phyloP scores from a whole-genome alignment of 2,329 filamentous ascomycete genomes.

The Cercospora zeae-maydis region DNA sequence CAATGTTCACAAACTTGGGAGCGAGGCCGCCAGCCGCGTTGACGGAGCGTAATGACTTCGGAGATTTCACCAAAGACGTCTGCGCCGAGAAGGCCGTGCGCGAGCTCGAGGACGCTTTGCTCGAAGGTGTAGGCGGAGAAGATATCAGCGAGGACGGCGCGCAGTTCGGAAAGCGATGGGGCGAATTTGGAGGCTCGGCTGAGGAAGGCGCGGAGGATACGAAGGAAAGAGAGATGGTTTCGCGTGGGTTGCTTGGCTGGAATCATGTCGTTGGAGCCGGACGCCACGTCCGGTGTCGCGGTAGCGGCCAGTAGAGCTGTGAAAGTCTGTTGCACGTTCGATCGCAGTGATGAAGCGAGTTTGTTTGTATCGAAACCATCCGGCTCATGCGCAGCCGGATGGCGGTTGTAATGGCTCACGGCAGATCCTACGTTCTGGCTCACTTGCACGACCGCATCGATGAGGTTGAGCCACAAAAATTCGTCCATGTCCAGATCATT shows the following conservation, averaged over 20 bases:
- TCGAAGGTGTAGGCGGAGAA: slow-evolving; percentile 96
- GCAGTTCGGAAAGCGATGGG: slow-evolving; percentile 81
- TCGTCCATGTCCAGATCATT: slow-evolving; percentile 59
- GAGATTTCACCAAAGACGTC: slow-evolving; percentile 83
- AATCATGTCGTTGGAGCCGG: slow-evolving; percentile 7
- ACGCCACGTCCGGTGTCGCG: slow-evolving; percentile 46
- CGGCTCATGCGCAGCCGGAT: slow-evolving; percentile 30
- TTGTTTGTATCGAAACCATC: slow-evolving; percentile 54
- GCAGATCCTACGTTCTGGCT: slow-evolving; percentile 42
- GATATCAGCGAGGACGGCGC: slow-evolving; percentile 79
- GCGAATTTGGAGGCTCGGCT: slow-evolving; percentile 75
- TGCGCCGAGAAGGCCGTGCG: slow-evolving; percentile 80
- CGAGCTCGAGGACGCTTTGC: slow-evolving; percentile 75
- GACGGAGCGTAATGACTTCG: slow-evolving; percentile 68
- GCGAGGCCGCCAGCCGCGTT: slow-evolving; percentile 83
- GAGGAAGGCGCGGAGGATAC: slow-evolving; percentile 84
- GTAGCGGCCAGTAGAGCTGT: slow-evolving; percentile 78
- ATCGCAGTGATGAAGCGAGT: slow-evolving; percentile 66
- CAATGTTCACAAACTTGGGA: slow-evolving; percentile 88
- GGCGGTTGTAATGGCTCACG: slow-evolving; percentile 29
- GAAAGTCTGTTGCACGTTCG: slow-evolving; percentile 84
- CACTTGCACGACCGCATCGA: slow-evolving; percentile 58
- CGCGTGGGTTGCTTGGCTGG: slow-evolving; percentile 22
- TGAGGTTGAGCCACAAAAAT: slow-evolving; percentile 62
- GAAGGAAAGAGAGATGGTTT: slow-evolving; percentile 70